Base-by-base conservation (phyloP, 257 asterid species). In the Solanum chiquidenum region DNA sequence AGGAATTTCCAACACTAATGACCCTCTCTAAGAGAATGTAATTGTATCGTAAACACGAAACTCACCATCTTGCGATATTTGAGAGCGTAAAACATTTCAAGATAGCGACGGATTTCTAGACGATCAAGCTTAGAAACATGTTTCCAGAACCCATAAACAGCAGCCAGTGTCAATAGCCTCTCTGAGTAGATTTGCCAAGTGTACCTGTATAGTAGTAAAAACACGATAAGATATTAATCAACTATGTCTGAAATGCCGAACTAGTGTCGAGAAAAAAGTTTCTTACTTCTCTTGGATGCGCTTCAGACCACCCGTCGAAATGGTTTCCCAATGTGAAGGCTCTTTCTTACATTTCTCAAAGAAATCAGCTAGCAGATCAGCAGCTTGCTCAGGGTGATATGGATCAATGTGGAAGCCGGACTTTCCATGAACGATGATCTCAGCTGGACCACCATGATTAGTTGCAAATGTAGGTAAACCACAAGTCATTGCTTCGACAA, bases 401-500 rank as follows among this genome's bases (percentile, higher is more conserved):
- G 86, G 88, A 40, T 87, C 88, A 37, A 77, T 75, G 14, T 87
- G 88, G 86, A 75, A 87, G 2, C 88, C 86, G n/a, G 86, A 87
- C 40, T 55, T 29, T 18, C 88, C 88, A 16, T 87, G 60, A 55
- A 75, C 66, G 4, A 87, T 87, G 79, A 87, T 87, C 49, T 75
- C 88, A 55, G 88, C 86, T 4, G 88, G 88, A 27, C 88, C 88
- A 10, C 88, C 88, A 0, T 87, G 88, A 82, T 87, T 87, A 16
- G 88, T 87, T 2, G 88, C 88, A 16, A 87, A 87, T 34, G 88
- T 87, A 21, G 88, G 86, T 35, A 87, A 38, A 37, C 88, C 88
- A 75, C 99, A 97, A 6, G 98, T 94, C 99, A 97, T 96, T 85
- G 99, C 98, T 92, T 97, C 99, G 4, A 97, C 99, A 7, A 97